phyloP scores from a whole-genome alignment of 208 protist genomes.

The Acanthamoeba castellanii region DNA sequence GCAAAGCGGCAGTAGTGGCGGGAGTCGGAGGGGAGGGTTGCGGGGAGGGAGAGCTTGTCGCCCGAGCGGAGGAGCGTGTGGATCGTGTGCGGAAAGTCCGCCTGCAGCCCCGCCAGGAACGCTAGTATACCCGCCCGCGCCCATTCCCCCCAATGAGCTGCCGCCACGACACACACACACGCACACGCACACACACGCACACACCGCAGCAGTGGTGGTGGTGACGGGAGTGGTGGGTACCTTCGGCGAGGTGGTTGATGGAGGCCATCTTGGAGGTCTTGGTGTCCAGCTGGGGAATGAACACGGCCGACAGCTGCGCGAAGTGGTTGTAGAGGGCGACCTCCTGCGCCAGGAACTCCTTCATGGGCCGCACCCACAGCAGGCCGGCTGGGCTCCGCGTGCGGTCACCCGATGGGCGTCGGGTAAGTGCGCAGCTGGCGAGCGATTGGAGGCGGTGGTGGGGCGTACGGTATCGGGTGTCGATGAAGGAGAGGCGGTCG shows the following conservation, averaged over 20 bases:
- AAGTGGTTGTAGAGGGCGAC: constrained; percentile 17
- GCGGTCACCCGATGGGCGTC: neutral
- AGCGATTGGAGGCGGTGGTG: neutral
- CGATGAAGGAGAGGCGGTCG: constrained; percentile 1
- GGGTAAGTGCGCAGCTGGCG: neutral
- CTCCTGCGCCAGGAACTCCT: constrained; percentile 54
- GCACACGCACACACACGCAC: no score
- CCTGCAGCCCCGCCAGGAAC: constrained; percentile 33
- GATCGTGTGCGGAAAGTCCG: constrained; percentile 37
- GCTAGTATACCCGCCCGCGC: neutral
- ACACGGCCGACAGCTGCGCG: neutral
- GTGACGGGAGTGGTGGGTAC: neutral
- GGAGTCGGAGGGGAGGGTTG: neutral
- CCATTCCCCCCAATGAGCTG: no score
- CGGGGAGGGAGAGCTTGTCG: constrained; percentile 20
- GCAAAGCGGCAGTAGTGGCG: constrained; percentile 21
- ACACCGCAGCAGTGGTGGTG: neutral
- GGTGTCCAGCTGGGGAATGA: constrained; percentile 48
- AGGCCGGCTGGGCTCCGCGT: neutral
- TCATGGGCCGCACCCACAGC: constrained; percentile 49
- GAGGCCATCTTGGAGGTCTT: neutral
- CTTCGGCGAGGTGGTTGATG: constrained; percentile 56
- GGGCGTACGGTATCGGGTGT: neutral
- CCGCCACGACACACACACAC: no score
- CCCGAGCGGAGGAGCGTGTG: constrained; percentile 44